Base-by-base conservation (phyloP, 1,139 yeast genomes). In the Sugiyamaella paludigena region DNA sequence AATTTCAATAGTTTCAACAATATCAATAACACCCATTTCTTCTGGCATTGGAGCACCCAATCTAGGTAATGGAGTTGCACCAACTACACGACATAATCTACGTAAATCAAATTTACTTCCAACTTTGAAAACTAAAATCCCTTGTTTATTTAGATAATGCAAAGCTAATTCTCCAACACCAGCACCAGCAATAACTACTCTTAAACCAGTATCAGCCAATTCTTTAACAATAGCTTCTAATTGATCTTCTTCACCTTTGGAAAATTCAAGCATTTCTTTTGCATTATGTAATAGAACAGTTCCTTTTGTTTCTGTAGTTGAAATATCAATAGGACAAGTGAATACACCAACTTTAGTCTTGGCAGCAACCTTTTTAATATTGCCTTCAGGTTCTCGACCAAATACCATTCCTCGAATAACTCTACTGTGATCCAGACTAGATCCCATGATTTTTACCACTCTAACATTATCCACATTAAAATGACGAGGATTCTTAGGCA, bases 371-470 rank as follows among this genome's bases (percentile, higher is more conserved):
- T 82, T 78, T 69, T 87, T 87, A 48, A 91, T 71, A 56, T 81
- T 82, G 12, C 97, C 96, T 68, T 92, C 98, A 10, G 98, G 97
- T 68, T 89, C 96, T 63, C 95, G 80, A 59, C 96, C 95, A 77
- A 94, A 92, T 36, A 94, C 97, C 98, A 92, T 92, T 59, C 98
- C 98, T 70, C 87, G 87, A 58, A 94, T 75, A 48, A 94, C 98
- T 60, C 78, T 77, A 8, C 95, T 85, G 59, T 78, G 77, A 32
- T 75, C 71, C 59, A 94, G 74, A 48, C 94, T 77, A 19, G 95
- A 78, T 52, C 98, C 98, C 96, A 92, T 87, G 60, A 92, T 85
- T 71, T 92, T 92, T 43, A 92, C 98, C 29, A 92, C 97, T 67
- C 98, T 82, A 54, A 92, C 79, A 50, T 89, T 85, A 66, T 92